Evolutionary conservation across 495 filamentous ascomycete species (phyloP).

Genomic region (Cryomyces minteri): DNA sequence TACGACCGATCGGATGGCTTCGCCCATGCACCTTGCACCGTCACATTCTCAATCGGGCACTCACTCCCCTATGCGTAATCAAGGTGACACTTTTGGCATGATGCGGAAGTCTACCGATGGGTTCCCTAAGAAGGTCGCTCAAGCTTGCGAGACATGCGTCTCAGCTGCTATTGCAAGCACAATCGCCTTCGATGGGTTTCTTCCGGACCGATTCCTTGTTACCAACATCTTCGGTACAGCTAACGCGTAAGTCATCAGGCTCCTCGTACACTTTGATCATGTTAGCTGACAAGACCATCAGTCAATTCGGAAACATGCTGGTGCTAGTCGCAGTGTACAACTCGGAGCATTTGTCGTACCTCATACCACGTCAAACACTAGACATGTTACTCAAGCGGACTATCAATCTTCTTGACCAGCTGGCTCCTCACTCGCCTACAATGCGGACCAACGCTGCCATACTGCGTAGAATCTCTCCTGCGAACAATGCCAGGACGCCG

Average conservation of each 20-base stretch:
- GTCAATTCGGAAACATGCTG: constrained; percentile 93
- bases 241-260: constrained; percentile 58
- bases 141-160: constrained; percentile 26
- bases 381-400: constrained; percentile 39
- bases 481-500: no score
- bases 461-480: no score
- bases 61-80: no score
- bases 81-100: no score
- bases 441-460: no score
- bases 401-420: constrained; percentile 45
- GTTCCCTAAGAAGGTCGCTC: no score
- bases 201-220: constrained; percentile 46
- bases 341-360: constrained; percentile 31
- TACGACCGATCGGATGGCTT: no score
- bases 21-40: no score
- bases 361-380: constrained; percentile 32
- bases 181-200: constrained; percentile 61
- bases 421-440: constrained; percentile 45
- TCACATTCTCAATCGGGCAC: no score
- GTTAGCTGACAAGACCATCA: constrained; percentile 17
- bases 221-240: constrained; percentile 93
- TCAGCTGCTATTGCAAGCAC: constrained; percentile 70
- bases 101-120: no score
- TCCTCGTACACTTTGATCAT: neutral
- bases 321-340: constrained; percentile 61